Evolutionary conservation across 108 stramenopile genomes (phyloP), one percentile per base, ranked within the genome.

Genomic region (Asterionellopsis glacialis): DNA sequence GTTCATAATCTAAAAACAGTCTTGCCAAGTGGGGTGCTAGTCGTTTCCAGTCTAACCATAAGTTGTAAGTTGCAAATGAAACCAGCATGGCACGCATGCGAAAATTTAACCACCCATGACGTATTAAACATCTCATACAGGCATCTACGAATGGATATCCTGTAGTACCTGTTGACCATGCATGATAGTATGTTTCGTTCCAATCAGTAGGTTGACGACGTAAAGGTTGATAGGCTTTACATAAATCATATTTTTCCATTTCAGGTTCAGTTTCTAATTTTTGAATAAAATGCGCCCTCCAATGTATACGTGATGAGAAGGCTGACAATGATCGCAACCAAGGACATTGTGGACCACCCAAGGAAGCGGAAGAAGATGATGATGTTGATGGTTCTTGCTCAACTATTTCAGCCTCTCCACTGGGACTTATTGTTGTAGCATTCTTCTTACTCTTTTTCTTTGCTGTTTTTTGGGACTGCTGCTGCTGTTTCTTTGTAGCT

Each of bases 121-220:
- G 22, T 24, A 79, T 57, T 52, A 87, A 59, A 69, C 82, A 83
- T 1, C 75, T 81, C 98, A 99, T 99, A 62, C 74, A 69, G 25
- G 98, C 98, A 57, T 99, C 97, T 51, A 99, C 96, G 63, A 78
- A 97, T 6, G 98, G 98, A 73, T 87, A 99, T 3, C 98, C 98
- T 11, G 98, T 99, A 40, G 73, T 49, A n/a, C 86, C 95, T 23
- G 80, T 72, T 67, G 90, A 85, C 98, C 98, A 99, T 18, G 90
- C 90, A 40, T 73, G 45, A 49, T 77, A 87, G 48, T 69, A 63
- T 16, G 56, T 47, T 48, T 79, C 58, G 47, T 76, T 78, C 65
- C 83, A 87, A 51, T 87, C 85, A 53, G 69, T 67, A 25, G 65
- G 57, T 56, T 82, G 80, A 27, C 81, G 49, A n/a, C 82, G 67